Evolutionary conservation across 2,329 filamentous ascomycete species (phyloP).

Genomic region (Annulohypoxylon truncatum): DNA sequence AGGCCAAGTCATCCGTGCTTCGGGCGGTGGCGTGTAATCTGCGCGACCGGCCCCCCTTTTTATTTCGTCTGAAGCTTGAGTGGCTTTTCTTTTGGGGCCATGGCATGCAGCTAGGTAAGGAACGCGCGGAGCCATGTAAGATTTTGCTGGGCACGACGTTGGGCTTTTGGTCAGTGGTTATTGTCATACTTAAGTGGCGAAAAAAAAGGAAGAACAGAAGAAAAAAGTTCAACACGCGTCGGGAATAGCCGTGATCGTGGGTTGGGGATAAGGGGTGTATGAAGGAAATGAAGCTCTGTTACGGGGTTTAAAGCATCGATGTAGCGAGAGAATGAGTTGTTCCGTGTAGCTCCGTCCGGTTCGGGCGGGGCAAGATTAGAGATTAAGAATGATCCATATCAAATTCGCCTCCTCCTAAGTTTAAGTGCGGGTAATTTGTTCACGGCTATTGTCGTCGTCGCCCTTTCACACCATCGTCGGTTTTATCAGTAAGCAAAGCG

Average conservation of each 20-base stretch:
- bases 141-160: neutral
- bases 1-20: slow-evolving; percentile 52
- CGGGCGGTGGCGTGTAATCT: slow-evolving; percentile 49
- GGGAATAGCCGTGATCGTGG: neutral
- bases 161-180: neutral
- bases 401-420: neutral
- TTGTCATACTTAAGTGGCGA: neutral
- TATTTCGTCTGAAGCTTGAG: neutral
- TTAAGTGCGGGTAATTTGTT: neutral
- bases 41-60: neutral
- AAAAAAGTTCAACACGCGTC: neutral
- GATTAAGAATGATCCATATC: neutral
- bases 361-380: neutral
- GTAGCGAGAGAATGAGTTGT: neutral
- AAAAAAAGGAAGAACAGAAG: neutral
- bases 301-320: neutral
- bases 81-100: neutral
- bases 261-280: neutral
- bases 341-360: neutral
- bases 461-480: neutral
- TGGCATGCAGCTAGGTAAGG: neutral
- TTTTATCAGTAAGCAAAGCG: neutral
- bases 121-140: neutral
- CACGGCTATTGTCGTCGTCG: neutral
- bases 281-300: neutral